Percentiles rank a stretch among this genome's conserved stretches.
phyloP scores from a whole-genome alignment of 169 alveolate genomes.

The Eimeria maxima region DNA sequence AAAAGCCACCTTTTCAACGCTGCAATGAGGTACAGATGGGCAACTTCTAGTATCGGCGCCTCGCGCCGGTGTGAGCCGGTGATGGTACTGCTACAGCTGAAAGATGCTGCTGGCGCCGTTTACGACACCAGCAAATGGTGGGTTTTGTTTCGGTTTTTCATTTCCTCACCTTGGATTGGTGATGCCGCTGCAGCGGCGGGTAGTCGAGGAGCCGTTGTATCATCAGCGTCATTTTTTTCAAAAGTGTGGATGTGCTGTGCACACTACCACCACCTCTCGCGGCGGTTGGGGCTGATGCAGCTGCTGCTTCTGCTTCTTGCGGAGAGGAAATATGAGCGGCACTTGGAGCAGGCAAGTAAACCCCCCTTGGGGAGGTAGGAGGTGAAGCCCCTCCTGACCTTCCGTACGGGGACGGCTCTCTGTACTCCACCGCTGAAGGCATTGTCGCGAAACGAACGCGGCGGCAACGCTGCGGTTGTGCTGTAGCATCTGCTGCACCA shows the following conservation, averaged over 20 bases:
- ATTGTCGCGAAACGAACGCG: constrained; percentile 69
- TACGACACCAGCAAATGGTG: not conserved
- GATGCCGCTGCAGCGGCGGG: not conserved
- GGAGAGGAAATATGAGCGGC: not conserved
- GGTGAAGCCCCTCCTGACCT: not conserved
- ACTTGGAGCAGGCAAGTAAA: not conserved
- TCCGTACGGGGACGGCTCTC: constrained; percentile 9
- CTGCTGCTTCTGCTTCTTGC: not conserved
- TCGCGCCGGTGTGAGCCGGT: not conserved
- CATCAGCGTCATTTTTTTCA: not conserved
- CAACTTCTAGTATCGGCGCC: not conserved
- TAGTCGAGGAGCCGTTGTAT: not conserved
- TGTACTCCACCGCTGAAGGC: constrained; percentile 35
- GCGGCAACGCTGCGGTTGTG: not conserved
- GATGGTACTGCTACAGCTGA: not conserved
- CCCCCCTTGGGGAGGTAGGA: not conserved
- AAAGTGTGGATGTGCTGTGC: not conserved
- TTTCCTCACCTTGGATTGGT: not conserved
- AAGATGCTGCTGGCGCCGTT: not conserved
- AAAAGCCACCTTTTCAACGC: not conserved
- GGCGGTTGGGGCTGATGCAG: constrained; percentile 7
- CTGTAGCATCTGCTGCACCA: constrained; percentile 1
- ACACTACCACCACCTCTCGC: not conserved
- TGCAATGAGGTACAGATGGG: not conserved
- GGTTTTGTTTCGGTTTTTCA: not conserved